Conservation (phyloP, 768 basidiomycete genomes). For the Auricularia heimuer region DNA sequence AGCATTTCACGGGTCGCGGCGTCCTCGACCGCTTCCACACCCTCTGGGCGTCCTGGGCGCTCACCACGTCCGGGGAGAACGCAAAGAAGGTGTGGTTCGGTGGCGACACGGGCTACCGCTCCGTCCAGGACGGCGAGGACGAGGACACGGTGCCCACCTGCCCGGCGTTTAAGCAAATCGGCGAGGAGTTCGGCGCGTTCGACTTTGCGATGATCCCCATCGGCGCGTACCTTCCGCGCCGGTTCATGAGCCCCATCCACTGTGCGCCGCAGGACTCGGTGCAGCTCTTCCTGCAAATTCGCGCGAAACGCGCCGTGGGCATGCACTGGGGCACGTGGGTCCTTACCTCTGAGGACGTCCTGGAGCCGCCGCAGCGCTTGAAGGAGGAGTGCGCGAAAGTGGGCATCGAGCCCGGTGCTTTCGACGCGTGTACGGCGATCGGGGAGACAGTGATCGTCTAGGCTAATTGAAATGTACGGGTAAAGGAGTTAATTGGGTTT, state of each 20-base stretch:
- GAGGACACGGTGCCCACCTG: slow-evolving; percentile 47
- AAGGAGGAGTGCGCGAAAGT: slow-evolving; percentile 40
- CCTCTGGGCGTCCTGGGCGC: slow-evolving; percentile 59
- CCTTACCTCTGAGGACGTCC: slow-evolving; percentile 42
- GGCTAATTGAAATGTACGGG: too few relatives aligned
- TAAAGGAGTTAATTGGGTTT: too few relatives aligned
- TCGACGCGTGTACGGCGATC: slow-evolving; percentile 41
- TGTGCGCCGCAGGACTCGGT: slow-evolving; percentile 62
- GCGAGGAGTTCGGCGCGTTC: slow-evolving; percentile 49
- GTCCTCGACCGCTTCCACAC: slow-evolving; percentile 43
- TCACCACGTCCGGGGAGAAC: slow-evolving; percentile 33
- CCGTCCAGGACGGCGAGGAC: slow-evolving; percentile 36
- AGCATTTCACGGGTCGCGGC: slow-evolving; percentile 50
- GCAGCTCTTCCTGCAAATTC: slow-evolving; percentile 51
- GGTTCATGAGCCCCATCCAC: slow-evolving; percentile 50
- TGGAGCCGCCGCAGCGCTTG: slow-evolving; percentile 50
- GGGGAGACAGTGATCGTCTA: slow-evolving; percentile 41
- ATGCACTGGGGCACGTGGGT: slow-evolving; percentile 70
- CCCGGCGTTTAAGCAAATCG: slow-evolving; percentile 67
- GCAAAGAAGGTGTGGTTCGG: slow-evolving; percentile 45
- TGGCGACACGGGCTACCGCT: slow-evolving; percentile 59
- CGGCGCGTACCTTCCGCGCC: slow-evolving; percentile 52
- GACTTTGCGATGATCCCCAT: slow-evolving; percentile 28
- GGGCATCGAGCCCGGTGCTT: slow-evolving; percentile 44
- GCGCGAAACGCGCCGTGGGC: slow-evolving; percentile 48